Conservation (phyloP, 495 filamentous ascomycete genomes). For the Penicillium lagena region DNA sequence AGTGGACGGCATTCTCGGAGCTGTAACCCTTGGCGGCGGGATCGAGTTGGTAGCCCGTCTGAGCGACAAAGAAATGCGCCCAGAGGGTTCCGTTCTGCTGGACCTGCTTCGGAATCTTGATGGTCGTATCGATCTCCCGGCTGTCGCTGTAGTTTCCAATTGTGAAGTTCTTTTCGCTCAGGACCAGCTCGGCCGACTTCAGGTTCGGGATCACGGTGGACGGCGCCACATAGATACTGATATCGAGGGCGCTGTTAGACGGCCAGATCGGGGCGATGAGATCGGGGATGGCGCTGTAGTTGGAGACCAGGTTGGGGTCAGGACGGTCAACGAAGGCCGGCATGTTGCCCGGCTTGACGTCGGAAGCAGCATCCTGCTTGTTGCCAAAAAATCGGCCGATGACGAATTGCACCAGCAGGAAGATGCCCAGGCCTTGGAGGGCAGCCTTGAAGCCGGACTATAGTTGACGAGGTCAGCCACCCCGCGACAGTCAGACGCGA, state of each 20-base stretch:
- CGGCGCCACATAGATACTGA: conserved; percentile 76
- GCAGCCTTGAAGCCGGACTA: conserved; percentile 49
- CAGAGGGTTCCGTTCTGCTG: conserved; percentile 92
- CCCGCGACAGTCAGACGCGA: background rate
- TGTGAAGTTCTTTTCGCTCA: conserved; percentile 76
- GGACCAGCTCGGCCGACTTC: conserved; percentile 53
- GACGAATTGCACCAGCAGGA: conserved; percentile 59
- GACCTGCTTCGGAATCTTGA: conserved; percentile 69
- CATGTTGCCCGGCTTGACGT: conserved; percentile 44
- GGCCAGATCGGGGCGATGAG: conserved; percentile 85
- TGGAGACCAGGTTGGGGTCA: conserved; percentile 48
- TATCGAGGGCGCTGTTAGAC: conserved; percentile 66
- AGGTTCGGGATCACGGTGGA: conserved; percentile 64
- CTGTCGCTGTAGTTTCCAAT: conserved; percentile 75
- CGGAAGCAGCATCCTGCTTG: conserved; percentile 36
- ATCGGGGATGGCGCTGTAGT: conserved; percentile 70
- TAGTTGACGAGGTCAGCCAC: conserved; percentile 16
- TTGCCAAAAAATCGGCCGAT: conserved; percentile 53
- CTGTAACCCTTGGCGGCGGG: conserved; percentile 67
- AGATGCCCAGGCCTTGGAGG: conserved; percentile 63
- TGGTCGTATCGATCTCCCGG: conserved; percentile 68
- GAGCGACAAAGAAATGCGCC: conserved; percentile 84
- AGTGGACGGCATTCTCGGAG: conserved; percentile 68
- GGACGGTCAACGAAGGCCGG: conserved; percentile 64
- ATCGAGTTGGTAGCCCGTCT: conserved; percentile 68